A percentile compares a stretch with the other conserved stretches of the same genome.
These are phyloP conservation scores for Talaromyces sp. DNA, from an alignment of 2,329 filamentous ascomycete genomes.

Conservation along the genomic window DNA sequence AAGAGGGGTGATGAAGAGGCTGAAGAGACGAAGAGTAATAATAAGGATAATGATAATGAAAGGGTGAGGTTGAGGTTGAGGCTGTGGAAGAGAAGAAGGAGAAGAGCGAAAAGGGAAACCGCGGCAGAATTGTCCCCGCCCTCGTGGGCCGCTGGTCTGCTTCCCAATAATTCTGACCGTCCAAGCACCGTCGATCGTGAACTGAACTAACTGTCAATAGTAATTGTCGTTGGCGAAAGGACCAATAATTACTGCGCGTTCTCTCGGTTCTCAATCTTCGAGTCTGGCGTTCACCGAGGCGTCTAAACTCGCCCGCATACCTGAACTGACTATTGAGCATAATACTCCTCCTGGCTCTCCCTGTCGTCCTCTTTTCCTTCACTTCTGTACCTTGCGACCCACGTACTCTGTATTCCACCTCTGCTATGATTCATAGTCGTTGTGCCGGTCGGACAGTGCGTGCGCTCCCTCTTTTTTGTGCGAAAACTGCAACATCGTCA, in stretches of 20 bases:
- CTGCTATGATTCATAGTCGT: slow-evolving; percentile 1
- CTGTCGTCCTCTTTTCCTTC: background rate
- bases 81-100: background rate
- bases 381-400: background rate
- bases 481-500: background rate
- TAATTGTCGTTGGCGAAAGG: background rate
- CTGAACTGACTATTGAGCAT: background rate
- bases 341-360: background rate
- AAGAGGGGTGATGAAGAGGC: too few relatives aligned
- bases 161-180: background rate
- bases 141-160: background rate
- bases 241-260: too few relatives aligned
- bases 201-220: background rate
- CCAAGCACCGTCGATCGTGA: background rate
- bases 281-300: background rate
- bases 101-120: background rate
- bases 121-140: background rate
- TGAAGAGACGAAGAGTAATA: too few relatives aligned
- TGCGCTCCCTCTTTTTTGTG: background rate
- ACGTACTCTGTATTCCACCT: background rate
- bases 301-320: background rate
- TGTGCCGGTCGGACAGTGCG: background rate
- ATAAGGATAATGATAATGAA: too few relatives aligned
- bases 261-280: too few relatives aligned
- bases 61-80: too few relatives aligned